Base-by-base conservation (phyloP, 169 alveolate species). In the Cryptosporidium canis region DNA sequence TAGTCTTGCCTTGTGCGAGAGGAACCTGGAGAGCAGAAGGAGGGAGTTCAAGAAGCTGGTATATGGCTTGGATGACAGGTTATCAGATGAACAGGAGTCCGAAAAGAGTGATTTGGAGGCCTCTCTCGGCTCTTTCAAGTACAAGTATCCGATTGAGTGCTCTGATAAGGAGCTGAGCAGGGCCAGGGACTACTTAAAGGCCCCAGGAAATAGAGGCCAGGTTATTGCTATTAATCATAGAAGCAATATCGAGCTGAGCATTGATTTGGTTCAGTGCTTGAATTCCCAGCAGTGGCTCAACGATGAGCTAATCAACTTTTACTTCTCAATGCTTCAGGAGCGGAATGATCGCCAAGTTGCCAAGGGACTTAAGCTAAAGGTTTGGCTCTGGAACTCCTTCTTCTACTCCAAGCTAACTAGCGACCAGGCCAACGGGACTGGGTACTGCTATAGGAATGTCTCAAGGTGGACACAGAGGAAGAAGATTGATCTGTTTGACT, bases 271-370 rank as follows among this genome's bases (percentile, higher is more conserved):
- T 39, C 87, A 91, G 43, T 91, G 94, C 45, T 63, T 91, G 65
- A 65, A 47, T 31, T 94, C 93, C n/a, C 87, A 93, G n/a, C 85
- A 91, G 67, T 95, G 98, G 98, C 85, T 95, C 18, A 94, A 95
- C 83, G 98, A 95, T 66, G 98, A 95, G 67, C 91, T 95, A 31
- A 95, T 95, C 83, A 95, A 95, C 84, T 95, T 95, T 83, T 95
- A 93, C 91, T 58, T 95, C 53, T 83, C 92, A 12, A 83, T 95
- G 94, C 61, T 95, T 51, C 97, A 95, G 63, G 95, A 94, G 68
- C 66, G 93, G 48, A 94, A 92, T 90, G 94, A 91, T 41, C 56
- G 48, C 3, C 31, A 41, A 58, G 24, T 48, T 9, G 63, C 65
- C 45, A 83, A 66, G 27, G 91, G 83, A 8, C 24, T 66, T 72